Evolutionary conservation across 2,329 filamentous ascomycete species (phyloP).

Genomic region (Ceratocystis colombiana): DNA sequence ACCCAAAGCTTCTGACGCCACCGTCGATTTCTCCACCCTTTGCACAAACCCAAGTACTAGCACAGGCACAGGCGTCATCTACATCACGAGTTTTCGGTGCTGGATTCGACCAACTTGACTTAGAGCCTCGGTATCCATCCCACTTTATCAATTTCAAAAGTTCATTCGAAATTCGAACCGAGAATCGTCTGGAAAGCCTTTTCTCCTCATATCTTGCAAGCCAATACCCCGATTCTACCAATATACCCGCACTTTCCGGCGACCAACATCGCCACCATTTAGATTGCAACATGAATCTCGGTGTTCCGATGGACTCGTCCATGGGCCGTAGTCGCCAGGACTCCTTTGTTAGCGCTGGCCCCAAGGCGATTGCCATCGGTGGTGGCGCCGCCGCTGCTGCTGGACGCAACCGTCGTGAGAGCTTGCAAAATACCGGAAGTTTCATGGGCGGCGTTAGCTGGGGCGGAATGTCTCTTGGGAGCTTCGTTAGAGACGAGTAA

Average conservation of each 20-base stretch:
- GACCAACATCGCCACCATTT: slow-evolving; percentile 28
- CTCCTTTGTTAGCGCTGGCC: slow-evolving; percentile 55
- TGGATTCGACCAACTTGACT: slow-evolving; percentile 4
- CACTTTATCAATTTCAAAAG: neutral
- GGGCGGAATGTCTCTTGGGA: slow-evolving; percentile 91
- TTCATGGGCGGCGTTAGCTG: slow-evolving; percentile 83
- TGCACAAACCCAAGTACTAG: neutral
- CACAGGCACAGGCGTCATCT: slow-evolving; percentile 5
- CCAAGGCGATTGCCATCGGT: slow-evolving; percentile 57
- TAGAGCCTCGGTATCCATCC: slow-evolving; percentile 1
- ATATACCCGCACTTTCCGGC: neutral
- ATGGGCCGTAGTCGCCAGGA: slow-evolving; percentile 51
- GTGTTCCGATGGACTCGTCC: slow-evolving; percentile 46
- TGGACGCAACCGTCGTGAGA: slow-evolving; percentile 50
- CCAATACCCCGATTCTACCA: neutral
- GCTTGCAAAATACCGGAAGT: slow-evolving; percentile 46
- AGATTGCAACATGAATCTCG: slow-evolving; percentile 47
- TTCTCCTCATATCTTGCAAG: neutral
- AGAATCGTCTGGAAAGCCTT: slow-evolving; percentile 1
- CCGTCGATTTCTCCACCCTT: slow-evolving; percentile 10
- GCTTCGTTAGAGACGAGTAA: slow-evolving; percentile 97
- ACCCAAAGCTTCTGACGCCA: slow-evolving; percentile 11
- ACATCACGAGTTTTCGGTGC: slow-evolving; percentile 10
- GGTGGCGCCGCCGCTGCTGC: slow-evolving; percentile 52
- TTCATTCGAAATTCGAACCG: neutral